phyloP scores from a whole-genome alignment of 129 eudicot species.

The Helichrysum umbraculigerum region DNA sequence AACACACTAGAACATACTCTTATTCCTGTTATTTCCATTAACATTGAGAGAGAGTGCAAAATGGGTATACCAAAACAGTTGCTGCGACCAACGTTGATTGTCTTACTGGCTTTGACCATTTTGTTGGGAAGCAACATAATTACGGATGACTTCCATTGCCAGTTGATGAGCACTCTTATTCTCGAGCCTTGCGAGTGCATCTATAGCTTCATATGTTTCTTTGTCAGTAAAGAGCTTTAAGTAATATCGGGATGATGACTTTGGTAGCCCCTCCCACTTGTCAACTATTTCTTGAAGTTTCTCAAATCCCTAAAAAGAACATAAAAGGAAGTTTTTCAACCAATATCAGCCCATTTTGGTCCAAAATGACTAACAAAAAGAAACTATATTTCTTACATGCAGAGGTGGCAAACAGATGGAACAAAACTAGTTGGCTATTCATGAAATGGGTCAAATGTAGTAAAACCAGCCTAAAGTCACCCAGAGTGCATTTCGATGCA shows the following conservation, averaged over 20 bases:
- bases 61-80: not conserved
- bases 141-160: constrained; percentile 89
- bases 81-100: not conserved
- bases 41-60: not conserved
- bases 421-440: not conserved
- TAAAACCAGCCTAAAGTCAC: not conserved
- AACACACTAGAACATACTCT: constrained; percentile 29
- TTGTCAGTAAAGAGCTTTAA: constrained; percentile 77
- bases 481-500: not conserved
- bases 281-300: constrained; percentile 74
- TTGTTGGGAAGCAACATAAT: constrained; percentile 71
- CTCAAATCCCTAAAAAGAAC: constrained; percentile 65
- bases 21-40: constrained; percentile 17
- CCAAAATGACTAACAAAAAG: constrained; percentile 5
- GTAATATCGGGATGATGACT: constrained; percentile 46
- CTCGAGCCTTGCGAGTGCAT: constrained; percentile 70
- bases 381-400: not conserved
- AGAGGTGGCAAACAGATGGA: not conserved
- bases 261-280: constrained; percentile 80
- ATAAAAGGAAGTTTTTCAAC: not conserved
- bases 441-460: not conserved
- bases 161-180: constrained; percentile 82
- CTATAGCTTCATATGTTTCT: constrained; percentile 76
- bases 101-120: constrained; percentile 63
- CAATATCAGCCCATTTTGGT: not conserved